Evolutionary conservation across 2,329 filamentous ascomycete species (phyloP), one percentile per base, ranked within the genome.

Genomic region (Paraphaeosphaeria minitans): DNA sequence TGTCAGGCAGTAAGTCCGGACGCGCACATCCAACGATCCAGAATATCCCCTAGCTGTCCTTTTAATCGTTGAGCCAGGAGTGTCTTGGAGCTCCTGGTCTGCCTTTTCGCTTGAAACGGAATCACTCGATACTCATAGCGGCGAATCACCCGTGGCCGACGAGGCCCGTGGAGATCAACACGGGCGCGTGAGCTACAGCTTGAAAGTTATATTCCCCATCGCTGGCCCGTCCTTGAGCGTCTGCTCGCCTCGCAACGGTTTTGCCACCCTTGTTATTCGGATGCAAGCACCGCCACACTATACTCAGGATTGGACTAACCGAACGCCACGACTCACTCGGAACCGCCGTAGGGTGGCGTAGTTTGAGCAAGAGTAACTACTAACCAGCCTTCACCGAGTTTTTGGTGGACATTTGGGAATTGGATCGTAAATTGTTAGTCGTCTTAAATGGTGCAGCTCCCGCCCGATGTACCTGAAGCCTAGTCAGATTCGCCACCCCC

Each of bases 401-500:
- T 72, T 63, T 70, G 65, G 65, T 66, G 37, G 42, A 61, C 53
- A 68, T 65, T 66, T 65, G 63, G 53, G 58, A 59, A 60, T 66
- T 64, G 68, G 62, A 62, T 70, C 68, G 59, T 58, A 66, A 70
- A 57, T 66, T 58, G 64, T 65, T 62, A 60, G 56, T 53, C 59
- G 45, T 60, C 63, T 75, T 75, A 74, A 70, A 75, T 72, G 61
- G 51, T 60, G 64, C 55, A 63, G 64, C 69, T 66, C 66, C 58
- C 65, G 58, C 65, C 64, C 65, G 51, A 65, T 65, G 68, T 69
- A 62, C 66, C 68, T 72, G 66, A 62, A 58, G 58, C 58, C 63
- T 59, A 62, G 56, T 62, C 57, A 55, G 50, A 56, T 66, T 76
- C 57, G 74, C 73, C 74, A 75, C 73, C 68, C 66, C 67, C 68